Evolutionary conservation across 192 early-diverging fungal species (phyloP), one percentile per base, ranked within the genome.

Genomic region (Coemansia javaensis): DNA sequence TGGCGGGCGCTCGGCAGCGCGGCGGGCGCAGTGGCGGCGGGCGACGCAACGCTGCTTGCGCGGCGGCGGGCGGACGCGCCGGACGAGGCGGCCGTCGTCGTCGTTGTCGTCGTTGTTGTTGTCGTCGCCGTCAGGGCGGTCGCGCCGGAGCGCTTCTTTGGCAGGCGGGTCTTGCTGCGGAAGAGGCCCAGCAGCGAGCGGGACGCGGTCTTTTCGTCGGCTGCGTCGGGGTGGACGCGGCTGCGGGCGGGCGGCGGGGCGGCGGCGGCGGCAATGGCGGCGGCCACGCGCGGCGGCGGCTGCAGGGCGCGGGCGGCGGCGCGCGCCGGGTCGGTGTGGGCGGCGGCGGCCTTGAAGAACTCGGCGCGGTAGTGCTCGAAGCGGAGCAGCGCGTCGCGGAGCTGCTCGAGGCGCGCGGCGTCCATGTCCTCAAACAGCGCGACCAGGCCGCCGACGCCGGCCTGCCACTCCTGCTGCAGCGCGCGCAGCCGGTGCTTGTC

Each of bases 321-420:
- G 2, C 24, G 18, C 1, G 43, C 57, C 1, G 48, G 15, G 1
- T n/a, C 27, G 15, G 44, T 34, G 24, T 41, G 53, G 13, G 18
- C 40, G 27, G 53, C 57, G 4, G 48, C 44, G 1, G 57, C 50
- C 38, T 56, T 65, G 33, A 44, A 55, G 30, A 66, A 56, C 58
- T 73, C 69, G 15, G 31, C 40, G 32, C 54, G 53, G 54, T 73
- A 73, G 20, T 73, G 69, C 49, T 73, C 62, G 27, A 61, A 65
- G 17, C 43, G 56, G 21, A 73, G 40, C 34, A 61, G 44, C 4
- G 62, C 44, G 12, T 73, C 69, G 27, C 63, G 62, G 22, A 66
- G 39, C 17, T 53, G 15, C 41, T 73, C 56, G 13, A 58, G 30
- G 20, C 69, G 69, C 1, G 69, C 62, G 22, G 65, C 54, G 47